Evolutionary conservation across 2,329 filamentous ascomycete species (phyloP).

Genomic region (Trichoderma atroviride): DNA sequence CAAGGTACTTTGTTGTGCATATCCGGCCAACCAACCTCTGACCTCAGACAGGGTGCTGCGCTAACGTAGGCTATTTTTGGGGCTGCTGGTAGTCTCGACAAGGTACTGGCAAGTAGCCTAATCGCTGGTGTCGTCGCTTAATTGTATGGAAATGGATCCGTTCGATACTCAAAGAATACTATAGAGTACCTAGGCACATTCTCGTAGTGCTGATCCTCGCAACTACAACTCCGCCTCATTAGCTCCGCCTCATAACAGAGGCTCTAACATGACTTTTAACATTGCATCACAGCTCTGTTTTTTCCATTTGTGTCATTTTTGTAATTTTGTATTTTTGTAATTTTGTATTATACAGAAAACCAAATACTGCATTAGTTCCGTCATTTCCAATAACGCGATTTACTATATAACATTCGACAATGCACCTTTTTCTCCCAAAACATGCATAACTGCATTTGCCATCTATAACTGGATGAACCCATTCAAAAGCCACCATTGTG

Average conservation of each 20-base stretch:
- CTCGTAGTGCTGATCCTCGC: background rate
- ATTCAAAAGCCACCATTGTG: background rate
- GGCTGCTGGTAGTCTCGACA: background rate
- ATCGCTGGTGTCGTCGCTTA: background rate
- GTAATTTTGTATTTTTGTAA: background rate
- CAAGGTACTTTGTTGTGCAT: background rate
- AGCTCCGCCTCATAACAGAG: background rate
- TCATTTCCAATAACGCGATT: background rate
- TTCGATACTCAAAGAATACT: background rate
- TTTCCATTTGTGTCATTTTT: background rate
- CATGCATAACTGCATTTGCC: background rate
- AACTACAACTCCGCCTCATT: background rate
- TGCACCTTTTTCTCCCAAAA: background rate
- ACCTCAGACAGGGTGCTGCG: slow-evolving; percentile 1
- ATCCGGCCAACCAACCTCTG: background rate
- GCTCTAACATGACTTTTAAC: background rate
- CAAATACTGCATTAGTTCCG: background rate
- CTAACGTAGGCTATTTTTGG: slow-evolving; percentile 2
- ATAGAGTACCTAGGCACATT: background rate
- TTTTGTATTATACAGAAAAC: background rate
- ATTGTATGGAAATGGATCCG: background rate
- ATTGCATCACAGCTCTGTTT: background rate
- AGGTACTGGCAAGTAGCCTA: background rate
- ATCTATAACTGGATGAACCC: background rate
- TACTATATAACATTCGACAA: background rate